A percentile compares a stretch with the other conserved stretches of the same genome.
phyloP scores from a whole-genome alignment of 2,329 filamentous ascomycete species.

The Metarhizium sp. region DNA sequence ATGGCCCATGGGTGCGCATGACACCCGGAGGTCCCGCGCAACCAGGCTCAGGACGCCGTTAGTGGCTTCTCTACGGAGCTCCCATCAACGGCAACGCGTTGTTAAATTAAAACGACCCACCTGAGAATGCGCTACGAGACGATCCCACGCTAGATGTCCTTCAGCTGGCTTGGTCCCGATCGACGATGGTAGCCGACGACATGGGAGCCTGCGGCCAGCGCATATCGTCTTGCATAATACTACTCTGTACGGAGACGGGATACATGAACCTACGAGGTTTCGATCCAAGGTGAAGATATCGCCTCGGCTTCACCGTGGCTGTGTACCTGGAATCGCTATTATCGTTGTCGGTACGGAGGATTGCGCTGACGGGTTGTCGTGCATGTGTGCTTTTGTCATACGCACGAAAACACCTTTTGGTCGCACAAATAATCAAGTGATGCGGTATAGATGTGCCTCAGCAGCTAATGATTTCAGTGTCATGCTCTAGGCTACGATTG shows the following conservation, averaged over 20 bases:
- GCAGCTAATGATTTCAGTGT: not conserved
- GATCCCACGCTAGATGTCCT: not conserved
- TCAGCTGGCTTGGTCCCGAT: not conserved
- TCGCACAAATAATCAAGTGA: not conserved
- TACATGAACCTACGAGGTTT: not conserved
- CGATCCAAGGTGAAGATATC: not conserved
- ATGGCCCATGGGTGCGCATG: too few relatives aligned
- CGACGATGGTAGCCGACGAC: not conserved
- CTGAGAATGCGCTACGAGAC: not conserved
- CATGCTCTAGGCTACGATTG: not conserved
- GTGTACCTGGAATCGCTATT: not conserved
- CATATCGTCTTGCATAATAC: not conserved
- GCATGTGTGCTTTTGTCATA: slow-evolving; percentile 1
- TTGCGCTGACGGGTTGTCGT: not conserved
- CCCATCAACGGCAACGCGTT: not conserved
- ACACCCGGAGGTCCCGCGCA: too few relatives aligned
- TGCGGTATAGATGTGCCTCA: not conserved
- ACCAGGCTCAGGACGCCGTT: not conserved
- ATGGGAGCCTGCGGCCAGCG: not conserved
- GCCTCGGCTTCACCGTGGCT: not conserved
- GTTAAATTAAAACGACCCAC: not conserved
- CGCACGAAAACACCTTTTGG: not conserved
- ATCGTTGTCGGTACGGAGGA: not conserved
- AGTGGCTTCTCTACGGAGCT: not conserved
- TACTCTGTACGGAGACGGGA: not conserved